These are phyloP conservation scores for Nitzschia inconspicua DNA, from an alignment of 108 stramenopile species.

Conservation along the genomic window DNA sequence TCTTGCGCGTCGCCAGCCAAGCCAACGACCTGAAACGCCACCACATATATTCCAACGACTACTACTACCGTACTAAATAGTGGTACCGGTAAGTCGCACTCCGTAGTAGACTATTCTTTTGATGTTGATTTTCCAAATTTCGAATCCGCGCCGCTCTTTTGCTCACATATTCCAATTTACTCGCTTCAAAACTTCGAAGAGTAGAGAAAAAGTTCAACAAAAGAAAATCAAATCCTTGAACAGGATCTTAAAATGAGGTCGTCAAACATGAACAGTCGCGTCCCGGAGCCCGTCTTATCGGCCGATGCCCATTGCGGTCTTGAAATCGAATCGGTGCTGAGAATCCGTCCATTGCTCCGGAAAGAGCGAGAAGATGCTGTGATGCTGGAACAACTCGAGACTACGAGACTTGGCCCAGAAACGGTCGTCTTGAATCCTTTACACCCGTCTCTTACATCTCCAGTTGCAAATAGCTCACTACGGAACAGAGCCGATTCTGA, in stretches of 20 bases:
- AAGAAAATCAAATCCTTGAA: too few relatives aligned
- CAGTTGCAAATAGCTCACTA: not conserved
- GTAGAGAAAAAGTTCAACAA: too few relatives aligned
- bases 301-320: conserved; percentile 9
- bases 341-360: conserved; percentile 32
- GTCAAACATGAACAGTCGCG: not conserved
- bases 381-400: conserved; percentile 15
- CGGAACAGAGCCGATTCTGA: conserved; percentile 17
- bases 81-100: too few relatives aligned
- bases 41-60: too few relatives aligned
- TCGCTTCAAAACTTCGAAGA: too few relatives aligned
- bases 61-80: too few relatives aligned
- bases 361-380: conserved; percentile 35
- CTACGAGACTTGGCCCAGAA: conserved; percentile 14
- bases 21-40: too few relatives aligned
- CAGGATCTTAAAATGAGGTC: not conserved
- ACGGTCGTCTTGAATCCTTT: conserved; percentile 19
- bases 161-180: too few relatives aligned
- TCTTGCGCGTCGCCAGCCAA: too few relatives aligned
- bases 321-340: conserved; percentile 28
- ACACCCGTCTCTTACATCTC: conserved; percentile 5
- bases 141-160: too few relatives aligned
- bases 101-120: too few relatives aligned
- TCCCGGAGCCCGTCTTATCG: conserved; percentile 1
- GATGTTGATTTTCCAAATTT: too few relatives aligned